Evolutionary conservation across 2,329 filamentous ascomycete species (phyloP), one percentile per base, ranked within the genome.

Genomic region (Diplodia mutila): DNA sequence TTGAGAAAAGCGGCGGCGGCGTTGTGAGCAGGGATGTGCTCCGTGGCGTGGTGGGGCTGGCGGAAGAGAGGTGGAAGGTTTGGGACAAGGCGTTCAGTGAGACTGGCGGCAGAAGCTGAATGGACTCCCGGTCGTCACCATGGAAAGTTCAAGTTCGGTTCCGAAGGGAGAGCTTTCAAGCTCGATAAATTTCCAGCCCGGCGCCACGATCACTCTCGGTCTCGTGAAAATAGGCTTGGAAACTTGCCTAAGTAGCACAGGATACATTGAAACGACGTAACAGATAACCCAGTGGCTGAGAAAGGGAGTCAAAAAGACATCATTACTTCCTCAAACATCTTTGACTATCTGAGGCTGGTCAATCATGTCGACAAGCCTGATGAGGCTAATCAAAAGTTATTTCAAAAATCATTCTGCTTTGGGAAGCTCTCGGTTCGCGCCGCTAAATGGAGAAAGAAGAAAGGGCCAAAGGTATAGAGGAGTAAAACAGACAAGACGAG

Each of bases 1-100:
- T 89, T 8, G 92, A 95, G 73, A 98, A 97, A 84, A 88, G 85
- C 70, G 95, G 95, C 12, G 95, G 94, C 7, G 86, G 87, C 11
- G 83, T 88, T 8, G 81, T 95, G 46, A 90, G 89, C 8, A 86
- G 84, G 27, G 84, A 87, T 68, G 81, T 89, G 68, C 83, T 94
- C 76, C 85, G 80, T 70, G 81, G 84, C 49, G 82, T 92, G 71
- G 83, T 90, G 8, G 80, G 80, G 32, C 77, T 87, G 65, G 89
- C 90, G 1, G 84, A 86, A 70, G 82, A 83, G 69, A 86, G 91
- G 73, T 94, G 91, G 85, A 81, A 83, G 53, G 85, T 90, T 71
- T 85, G 85, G 76, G 78, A 84, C 27, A 61, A 46, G 9, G 72
- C 72, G 25, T 49, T 42, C 9, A 42, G 14, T 8, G 27, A 61